Evolutionary conservation across 2,329 filamentous ascomycete genomes (phyloP), one percentile per base, ranked within the genome.

Genomic region (Calonectria pauciramosa): DNA sequence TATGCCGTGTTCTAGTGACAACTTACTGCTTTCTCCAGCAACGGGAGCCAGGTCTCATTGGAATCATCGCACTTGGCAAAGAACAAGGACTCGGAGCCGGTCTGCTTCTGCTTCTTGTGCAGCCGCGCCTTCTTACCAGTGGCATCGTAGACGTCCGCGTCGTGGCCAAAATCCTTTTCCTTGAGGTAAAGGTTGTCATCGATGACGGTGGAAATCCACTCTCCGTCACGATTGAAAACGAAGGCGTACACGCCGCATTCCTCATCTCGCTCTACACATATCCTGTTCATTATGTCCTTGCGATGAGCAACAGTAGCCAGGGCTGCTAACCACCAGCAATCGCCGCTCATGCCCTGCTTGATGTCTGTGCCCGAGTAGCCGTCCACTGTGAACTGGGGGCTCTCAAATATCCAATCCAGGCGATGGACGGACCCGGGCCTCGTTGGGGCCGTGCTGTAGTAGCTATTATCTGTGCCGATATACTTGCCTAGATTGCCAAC

Each of bases 311-410:
- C 90, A 0, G 93, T 93, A 26, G 91, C 92, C 20, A 95, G 84
- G 0, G 92, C 93, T 6, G 93, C 93, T 82, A 95, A 88, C 82
- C 94, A 91, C 93, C 93, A 95, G 83, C 93, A 95, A 82, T 95
- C 92, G 1, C 93, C 93, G 76, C 90, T 89, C 13, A 75, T 75
- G 26, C 86, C 86, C 71, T 88, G 86, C 76, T 85, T 86, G 74
- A 88, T 85, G 47, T 88, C 86, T 1, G 86, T 84, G 52, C 83
- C 82, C 14, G 85, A 84, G 74, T 82, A 88, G 18, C 85, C 85
- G 34, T 84, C 83, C n/a, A 86, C 76, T 20, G 83, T 86, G 71
- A 87, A 87, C 59, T 84, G 83, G 0, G 86, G 85, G 13, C 81
- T 82, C 56, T 86, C 85, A 52, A 87, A 87, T 71, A 87, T 84